Base-by-base conservation (phyloP, 169 alveolate species). In the Cryptosporidium felis region DNA sequence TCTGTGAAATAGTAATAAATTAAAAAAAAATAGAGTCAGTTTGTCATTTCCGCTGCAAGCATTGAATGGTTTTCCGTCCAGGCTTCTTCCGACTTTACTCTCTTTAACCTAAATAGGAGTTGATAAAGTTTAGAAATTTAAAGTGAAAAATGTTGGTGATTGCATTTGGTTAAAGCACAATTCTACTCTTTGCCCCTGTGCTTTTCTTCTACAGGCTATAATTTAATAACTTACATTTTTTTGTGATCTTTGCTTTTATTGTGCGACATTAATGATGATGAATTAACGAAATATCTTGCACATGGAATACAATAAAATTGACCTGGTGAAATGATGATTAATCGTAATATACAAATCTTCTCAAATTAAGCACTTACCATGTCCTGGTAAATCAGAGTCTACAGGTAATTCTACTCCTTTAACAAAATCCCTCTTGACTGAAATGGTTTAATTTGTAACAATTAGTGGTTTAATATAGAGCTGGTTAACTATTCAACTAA, bases 1-100 rank as follows among this genome's bases (percentile, higher is more conserved):
- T n/a, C n/a, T n/a, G n/a, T n/a, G n/a, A n/a, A n/a, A n/a, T n/a
- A n/a, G n/a, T n/a, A n/a, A n/a, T n/a, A n/a, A n/a, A n/a, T n/a
- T n/a, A n/a, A n/a, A n/a, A n/a, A n/a, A n/a, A n/a, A n/a, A n/a
- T n/a, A n/a, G n/a, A 42, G 12, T 56, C 63, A 74, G 12, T 18
- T 74, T 0, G 85, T 74, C 85, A 74, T 74, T 38, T 74, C 85
- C 6, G 85, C 85, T 36, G 85, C 85, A 32, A 53, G 46, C 67
- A 74, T 53, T 14, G 85, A 51, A 40, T 74, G 65, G n/a, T 53
- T 56, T 49, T 74, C 85, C 0, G 67, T 74, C 85, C 85, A 74
- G n/a, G 85, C 74, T 21, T 74, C 85, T 58, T 74, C 85, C 28
- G 85, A 53, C 21, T 53, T 44, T 9, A 74, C 66, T 56, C 56